Conservation (phyloP, 78 protist species). For the Dictyostelium firmibasis region DNA sequence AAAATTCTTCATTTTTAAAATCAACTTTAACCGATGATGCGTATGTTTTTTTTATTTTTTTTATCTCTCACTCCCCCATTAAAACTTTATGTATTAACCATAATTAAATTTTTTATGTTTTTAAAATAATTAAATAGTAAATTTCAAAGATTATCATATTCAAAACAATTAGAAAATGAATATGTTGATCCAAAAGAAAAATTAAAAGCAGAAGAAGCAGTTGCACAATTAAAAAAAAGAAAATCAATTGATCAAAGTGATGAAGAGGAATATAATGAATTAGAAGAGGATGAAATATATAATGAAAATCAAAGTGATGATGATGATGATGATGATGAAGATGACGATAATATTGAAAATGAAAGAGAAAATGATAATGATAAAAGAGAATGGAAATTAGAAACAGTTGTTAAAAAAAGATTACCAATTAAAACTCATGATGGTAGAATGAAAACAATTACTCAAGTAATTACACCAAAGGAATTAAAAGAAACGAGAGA, state of each 20-base stretch:
- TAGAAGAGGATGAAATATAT: neutral
- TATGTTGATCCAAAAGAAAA: neutral
- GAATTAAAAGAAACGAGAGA: neutral
- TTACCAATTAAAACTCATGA: constrained; percentile 43
- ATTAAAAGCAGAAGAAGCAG: neutral
- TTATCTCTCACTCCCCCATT: too few species aligned
- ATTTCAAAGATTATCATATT: neutral
- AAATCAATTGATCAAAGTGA: neutral
- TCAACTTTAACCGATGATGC: constrained; percentile 5
- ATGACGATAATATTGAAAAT: neutral
- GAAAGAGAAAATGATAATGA: neutral
- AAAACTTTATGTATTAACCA: too few species aligned
- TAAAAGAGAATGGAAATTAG: constrained; percentile 12
- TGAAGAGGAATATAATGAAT: neutral
- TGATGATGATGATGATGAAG: neutral
- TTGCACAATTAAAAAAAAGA: neutral
- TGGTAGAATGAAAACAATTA: constrained; percentile 46
- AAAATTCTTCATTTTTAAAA: neutral
- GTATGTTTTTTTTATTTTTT: constrained; percentile 10
- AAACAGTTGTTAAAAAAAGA: constrained; percentile 39
- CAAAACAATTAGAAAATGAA: constrained; percentile 54
- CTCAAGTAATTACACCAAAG: constrained; percentile 15
- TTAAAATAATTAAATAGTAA: constrained; percentile 1
- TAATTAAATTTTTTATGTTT: too few species aligned
- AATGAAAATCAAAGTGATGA: constrained; percentile 3